phyloP scores from a whole-genome alignment of 1,284 basidiomycete species.

The Ustilago nuda region DNA sequence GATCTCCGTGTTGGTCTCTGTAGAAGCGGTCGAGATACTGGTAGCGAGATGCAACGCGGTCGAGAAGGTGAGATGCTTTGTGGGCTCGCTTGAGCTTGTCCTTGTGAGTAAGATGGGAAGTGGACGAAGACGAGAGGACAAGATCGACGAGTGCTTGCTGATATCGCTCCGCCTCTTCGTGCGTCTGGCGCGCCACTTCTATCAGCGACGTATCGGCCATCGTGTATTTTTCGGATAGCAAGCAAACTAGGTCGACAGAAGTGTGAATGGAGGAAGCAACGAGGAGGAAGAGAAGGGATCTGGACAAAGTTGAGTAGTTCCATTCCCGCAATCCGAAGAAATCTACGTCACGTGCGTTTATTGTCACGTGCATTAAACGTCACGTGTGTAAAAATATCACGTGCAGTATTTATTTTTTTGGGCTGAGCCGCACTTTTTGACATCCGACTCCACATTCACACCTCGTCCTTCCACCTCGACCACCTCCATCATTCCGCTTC shows the following conservation, averaged over 20 bases:
- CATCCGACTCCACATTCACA: neutral
- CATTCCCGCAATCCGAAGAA: constrained; percentile 30
- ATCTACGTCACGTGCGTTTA: too few relatives aligned
- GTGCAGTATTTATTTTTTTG: constrained; percentile 3
- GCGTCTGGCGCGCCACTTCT: constrained; percentile 90
- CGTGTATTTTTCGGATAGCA: neutral
- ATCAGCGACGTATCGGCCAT: constrained; percentile 79
- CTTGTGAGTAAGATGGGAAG: constrained; percentile 67
- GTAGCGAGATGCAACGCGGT: constrained; percentile 80
- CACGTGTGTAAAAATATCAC: constrained; percentile 14
- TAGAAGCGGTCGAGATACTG: constrained; percentile 64
- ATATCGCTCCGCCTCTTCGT: constrained; percentile 94
- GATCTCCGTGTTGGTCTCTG: constrained; percentile 71
- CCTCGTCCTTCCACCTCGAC: neutral
- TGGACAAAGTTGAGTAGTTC: neutral
- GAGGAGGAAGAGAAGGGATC: neutral
- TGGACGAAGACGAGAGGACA: constrained; percentile 69
- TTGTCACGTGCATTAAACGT: neutral
- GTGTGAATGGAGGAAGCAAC: neutral
- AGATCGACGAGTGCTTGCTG: constrained; percentile 74
- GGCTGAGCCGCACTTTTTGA: constrained; percentile 4
- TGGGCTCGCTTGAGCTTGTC: constrained; percentile 82
- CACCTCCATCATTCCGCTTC: neutral
- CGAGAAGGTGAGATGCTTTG: constrained; percentile 85
- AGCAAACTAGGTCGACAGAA: neutral